phyloP scores from a whole-genome alignment of 2,329 filamentous ascomycete genomes.

The Arthrobotrys conoides region DNA sequence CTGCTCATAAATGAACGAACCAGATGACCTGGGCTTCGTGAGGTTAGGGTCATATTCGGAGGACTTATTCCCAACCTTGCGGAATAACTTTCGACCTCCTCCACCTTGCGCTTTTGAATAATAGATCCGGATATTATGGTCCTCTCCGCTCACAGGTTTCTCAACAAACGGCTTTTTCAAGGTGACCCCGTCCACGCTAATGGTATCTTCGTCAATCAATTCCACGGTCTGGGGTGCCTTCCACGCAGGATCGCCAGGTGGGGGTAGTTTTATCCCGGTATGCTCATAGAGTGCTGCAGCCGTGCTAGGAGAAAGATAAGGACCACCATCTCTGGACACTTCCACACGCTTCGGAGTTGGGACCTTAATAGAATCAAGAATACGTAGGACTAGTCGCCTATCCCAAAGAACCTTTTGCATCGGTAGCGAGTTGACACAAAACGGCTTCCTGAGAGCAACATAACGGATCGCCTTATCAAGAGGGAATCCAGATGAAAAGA shows the following conservation, averaged over 20 bases:
- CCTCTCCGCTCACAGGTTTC: slow-evolving; percentile 97
- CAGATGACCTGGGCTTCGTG: slow-evolving; percentile 79
- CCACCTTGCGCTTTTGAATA: slow-evolving; percentile 89
- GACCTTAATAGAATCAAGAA: slow-evolving; percentile 90
- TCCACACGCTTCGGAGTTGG: slow-evolving; percentile 90
- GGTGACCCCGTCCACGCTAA: slow-evolving; percentile 85
- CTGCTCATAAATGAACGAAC: slow-evolving; percentile 96
- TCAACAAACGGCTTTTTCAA: slow-evolving; percentile 97
- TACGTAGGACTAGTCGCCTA: slow-evolving; percentile 85
- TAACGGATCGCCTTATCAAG: slow-evolving; percentile 98
- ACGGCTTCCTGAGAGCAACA: slow-evolving; percentile 90
- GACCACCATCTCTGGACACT: slow-evolving; percentile 92
- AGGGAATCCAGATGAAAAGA: slow-evolving; percentile 98
- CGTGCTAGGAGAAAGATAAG: slow-evolving; percentile 82
- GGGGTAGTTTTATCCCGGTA: slow-evolving; percentile 76
- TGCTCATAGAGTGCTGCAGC: slow-evolving; percentile 83
- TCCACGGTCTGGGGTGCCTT: slow-evolving; percentile 77
- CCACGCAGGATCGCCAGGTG: slow-evolving; percentile 68
- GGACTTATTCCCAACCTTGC: slow-evolving; percentile 99
- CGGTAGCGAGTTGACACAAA: slow-evolving; percentile 95
- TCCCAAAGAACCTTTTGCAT: slow-evolving; percentile 99
- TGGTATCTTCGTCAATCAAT: slow-evolving; percentile 87
- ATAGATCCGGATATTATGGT: slow-evolving; percentile 99
- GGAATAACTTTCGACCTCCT: slow-evolving; percentile 90
- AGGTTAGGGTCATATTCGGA: slow-evolving; percentile 90